Conservation (phyloP, 306 rosid genomes). For the Prunus mira region DNA sequence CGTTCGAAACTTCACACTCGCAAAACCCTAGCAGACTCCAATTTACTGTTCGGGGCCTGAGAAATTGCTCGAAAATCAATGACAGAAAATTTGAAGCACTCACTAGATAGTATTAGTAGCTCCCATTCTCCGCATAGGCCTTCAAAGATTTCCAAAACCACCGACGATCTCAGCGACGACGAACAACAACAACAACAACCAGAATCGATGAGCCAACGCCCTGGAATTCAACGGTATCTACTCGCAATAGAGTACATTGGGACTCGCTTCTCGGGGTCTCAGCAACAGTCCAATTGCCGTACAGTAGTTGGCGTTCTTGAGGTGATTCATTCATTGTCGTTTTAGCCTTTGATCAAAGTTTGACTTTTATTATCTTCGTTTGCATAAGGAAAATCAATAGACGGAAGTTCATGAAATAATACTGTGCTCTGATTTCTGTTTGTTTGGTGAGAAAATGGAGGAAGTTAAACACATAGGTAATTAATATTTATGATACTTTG, state of each 20-base stretch:
- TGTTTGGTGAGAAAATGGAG: no score
- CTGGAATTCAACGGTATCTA: conserved; percentile 68
- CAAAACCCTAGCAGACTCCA: neutral
- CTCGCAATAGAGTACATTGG: conserved; percentile 85
- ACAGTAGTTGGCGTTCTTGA: conserved; percentile 85
- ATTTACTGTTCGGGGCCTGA: neutral
- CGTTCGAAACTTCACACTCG: neutral
- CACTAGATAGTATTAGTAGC: conserved; percentile 15
- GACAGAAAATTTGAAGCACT: conserved; percentile 52
- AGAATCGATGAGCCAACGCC: conserved; percentile 43
- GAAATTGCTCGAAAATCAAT: conserved; percentile 14
- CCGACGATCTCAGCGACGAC: conserved; percentile 14
- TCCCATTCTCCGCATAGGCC: conserved; percentile 44
- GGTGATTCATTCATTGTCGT: conserved; percentile 28
- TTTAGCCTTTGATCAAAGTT: neutral
- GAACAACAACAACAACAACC: neutral
- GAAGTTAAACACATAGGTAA: no score
- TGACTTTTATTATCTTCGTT: neutral
- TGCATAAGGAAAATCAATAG: no score
- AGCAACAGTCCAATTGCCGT: conserved; percentile 72
- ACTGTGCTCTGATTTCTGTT: no score
- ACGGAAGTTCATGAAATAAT: no score
- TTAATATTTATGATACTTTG: no score
- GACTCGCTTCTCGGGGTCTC: conserved; percentile 83
- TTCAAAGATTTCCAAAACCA: conserved; percentile 49